Evolutionary conservation across 2,329 filamentous ascomycete genomes (phyloP).

Genomic region (Nannizzia gypsea): DNA sequence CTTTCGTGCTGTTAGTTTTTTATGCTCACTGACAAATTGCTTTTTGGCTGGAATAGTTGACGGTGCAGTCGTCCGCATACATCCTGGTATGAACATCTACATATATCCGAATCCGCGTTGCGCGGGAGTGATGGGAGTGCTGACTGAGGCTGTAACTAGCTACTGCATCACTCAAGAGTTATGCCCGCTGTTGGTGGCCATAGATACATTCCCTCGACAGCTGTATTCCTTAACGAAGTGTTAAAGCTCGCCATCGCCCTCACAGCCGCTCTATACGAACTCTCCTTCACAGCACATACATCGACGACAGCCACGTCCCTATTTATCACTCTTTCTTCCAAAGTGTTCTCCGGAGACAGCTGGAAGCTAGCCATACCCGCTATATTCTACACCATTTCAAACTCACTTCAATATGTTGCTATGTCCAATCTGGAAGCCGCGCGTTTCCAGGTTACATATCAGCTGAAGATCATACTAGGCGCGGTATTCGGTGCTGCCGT

Average conservation of each 20-base stretch:
- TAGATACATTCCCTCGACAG: conserved; percentile 86
- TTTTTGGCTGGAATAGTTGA: conserved; percentile 23
- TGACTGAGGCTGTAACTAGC: conserved; percentile 52
- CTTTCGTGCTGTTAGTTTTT: not conserved
- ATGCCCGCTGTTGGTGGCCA: conserved; percentile 78
- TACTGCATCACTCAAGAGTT: conserved; percentile 88
- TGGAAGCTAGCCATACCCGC: conserved; percentile 93
- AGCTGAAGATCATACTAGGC: conserved; percentile 86
- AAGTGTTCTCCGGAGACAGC: conserved; percentile 78
- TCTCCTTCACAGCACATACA: conserved; percentile 63
- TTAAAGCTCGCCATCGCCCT: conserved; percentile 80
- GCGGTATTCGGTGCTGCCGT: conserved; percentile 76
- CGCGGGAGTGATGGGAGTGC: not conserved
- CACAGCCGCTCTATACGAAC: conserved; percentile 77
- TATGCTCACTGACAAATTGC: not conserved
- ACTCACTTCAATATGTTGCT: conserved; percentile 85
- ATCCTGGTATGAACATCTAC: conserved; percentile 28
- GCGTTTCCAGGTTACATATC: conserved; percentile 86
- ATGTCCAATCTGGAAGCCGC: conserved; percentile 84
- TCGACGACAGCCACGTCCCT: conserved; percentile 70
- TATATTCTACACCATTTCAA: conserved; percentile 78
- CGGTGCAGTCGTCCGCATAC: conserved; percentile 34
- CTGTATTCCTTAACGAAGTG: conserved; percentile 85
- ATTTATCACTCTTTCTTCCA: conserved; percentile 64
- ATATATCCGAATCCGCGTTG: not conserved